A percentile compares a stretch with the other conserved stretches of the same genome.
Conservation (phyloP, 2,329 filamentous ascomycete genomes). For the Corniculantispora saksenae region DNA sequence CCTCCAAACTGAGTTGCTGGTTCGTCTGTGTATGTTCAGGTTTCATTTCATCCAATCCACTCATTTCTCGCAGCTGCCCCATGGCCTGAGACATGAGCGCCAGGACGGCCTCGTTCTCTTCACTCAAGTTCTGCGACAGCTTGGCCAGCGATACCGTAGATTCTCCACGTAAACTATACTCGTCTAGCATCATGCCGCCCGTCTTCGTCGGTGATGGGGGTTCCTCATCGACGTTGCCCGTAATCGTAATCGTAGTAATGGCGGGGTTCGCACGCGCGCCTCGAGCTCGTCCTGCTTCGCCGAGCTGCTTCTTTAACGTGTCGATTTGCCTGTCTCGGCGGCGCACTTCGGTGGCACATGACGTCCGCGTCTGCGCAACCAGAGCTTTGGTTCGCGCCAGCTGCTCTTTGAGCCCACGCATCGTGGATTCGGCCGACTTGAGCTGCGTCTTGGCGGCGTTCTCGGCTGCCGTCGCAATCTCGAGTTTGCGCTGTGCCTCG, state of each 20-base stretch:
- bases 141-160: constrained; percentile 89
- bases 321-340: constrained; percentile 90
- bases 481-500: constrained; percentile 57
- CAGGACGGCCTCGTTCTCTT: constrained; percentile 87
- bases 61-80: constrained; percentile 69
- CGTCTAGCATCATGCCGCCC: constrained; percentile 34
- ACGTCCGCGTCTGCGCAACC: constrained; percentile 78
- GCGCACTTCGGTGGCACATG: constrained; percentile 87
- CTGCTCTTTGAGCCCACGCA: constrained; percentile 81
- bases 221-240: constrained; percentile 55
- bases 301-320: constrained; percentile 81
- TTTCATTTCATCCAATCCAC: constrained; percentile 51
- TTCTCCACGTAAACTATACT: constrained; percentile 77
- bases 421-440: constrained; percentile 70
- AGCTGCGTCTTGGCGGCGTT: constrained; percentile 68
- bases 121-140: constrained; percentile 78
- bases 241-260: constrained; percentile 58
- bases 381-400: constrained; percentile 75
- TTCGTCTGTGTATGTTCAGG: constrained; percentile 33
- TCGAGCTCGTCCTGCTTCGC: constrained; percentile 65
- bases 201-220: constrained; percentile 30
- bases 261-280: constrained; percentile 56
- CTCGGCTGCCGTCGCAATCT: constrained; percentile 68
- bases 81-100: constrained; percentile 71
- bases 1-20: constrained; percentile 51